phyloP scores from a whole-genome alignment of 179 eudicot genomes.

The Beta macrorhiza region DNA sequence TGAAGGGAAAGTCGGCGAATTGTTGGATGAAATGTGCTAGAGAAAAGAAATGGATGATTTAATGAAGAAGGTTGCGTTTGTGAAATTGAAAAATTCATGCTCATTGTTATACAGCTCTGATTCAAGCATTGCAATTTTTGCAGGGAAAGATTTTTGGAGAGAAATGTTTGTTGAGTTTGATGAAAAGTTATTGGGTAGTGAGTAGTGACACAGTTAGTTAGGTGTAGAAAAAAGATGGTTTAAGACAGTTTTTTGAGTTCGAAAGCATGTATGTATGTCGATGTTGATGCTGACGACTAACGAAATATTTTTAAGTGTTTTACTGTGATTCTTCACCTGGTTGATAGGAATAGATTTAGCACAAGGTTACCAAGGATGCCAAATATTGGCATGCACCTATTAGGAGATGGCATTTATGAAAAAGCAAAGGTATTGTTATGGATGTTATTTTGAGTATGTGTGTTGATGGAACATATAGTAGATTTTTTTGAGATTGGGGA shows the following conservation, averaged over 20 bases:
- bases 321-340: too few relatives aligned
- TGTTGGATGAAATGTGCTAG: constrained; percentile 41
- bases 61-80: constrained; percentile 49
- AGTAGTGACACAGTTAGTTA: not conserved
- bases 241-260: not conserved
- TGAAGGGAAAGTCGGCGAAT: not conserved
- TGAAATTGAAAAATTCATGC: constrained; percentile 19
- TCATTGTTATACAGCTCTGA: constrained; percentile 18
- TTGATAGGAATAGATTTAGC: too few relatives aligned
- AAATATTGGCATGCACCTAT: too few relatives aligned
- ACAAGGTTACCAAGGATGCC: too few relatives aligned
- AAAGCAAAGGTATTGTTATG: too few relatives aligned
- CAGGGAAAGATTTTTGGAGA: not conserved
- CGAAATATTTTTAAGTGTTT: not conserved
- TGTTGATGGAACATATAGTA: too few relatives aligned
- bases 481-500: too few relatives aligned
- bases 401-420: too few relatives aligned
- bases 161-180: not conserved
- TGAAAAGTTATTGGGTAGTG: not conserved
- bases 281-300: not conserved
- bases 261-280: not conserved
- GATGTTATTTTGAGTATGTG: too few relatives aligned
- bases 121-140: constrained; percentile 39
- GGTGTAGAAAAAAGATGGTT: not conserved
- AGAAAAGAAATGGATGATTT: constrained; percentile 50